A percentile compares a stretch with the other conserved stretches of the same genome.
phyloP scores from a whole-genome alignment of 805 yeast genomes.

The Torulaspora franciscae region DNA sequence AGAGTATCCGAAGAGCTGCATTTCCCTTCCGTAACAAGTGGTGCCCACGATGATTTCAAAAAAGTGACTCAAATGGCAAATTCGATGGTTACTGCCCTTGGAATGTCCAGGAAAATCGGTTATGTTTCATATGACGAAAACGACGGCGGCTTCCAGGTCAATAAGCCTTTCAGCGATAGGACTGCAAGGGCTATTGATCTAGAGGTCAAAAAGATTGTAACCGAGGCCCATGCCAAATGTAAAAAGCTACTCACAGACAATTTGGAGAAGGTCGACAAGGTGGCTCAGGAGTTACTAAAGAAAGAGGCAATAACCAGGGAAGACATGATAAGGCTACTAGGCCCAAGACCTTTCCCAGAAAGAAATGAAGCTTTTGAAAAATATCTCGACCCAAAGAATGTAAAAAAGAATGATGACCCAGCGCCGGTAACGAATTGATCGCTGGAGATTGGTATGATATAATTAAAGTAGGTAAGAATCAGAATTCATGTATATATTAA shows the following conservation, averaged over 20 bases:
- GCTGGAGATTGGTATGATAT: not conserved
- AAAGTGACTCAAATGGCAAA: constrained; percentile 86
- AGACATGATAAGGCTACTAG: constrained; percentile 86
- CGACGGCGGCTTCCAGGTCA: constrained; percentile 52
- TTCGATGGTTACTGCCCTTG: constrained; percentile 81
- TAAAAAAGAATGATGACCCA: constrained; percentile 5
- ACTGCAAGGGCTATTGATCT: constrained; percentile 76
- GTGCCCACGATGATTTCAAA: constrained; percentile 90
- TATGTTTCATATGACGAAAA: constrained; percentile 41
- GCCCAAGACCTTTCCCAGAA: constrained; percentile 89
- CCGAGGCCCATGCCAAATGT: constrained; percentile 70
- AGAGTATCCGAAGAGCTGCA: constrained; percentile 87
- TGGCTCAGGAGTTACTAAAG: constrained; percentile 77
- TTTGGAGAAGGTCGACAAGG: constrained; percentile 66
- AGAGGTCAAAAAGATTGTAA: constrained; percentile 76
- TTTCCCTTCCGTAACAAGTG: constrained; percentile 81
- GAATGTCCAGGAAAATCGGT: constrained; percentile 83
- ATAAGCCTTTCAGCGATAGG: constrained; percentile 85
- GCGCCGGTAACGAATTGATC: constrained; percentile 16
- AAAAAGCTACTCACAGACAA: constrained; percentile 59
- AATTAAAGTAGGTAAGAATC: constrained; percentile 1
- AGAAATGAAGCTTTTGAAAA: constrained; percentile 88
- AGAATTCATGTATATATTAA: constrained; percentile 4
- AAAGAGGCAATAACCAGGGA: constrained; percentile 92
- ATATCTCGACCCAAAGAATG: constrained; percentile 50